These are phyloP conservation scores for Euphorbia lathyris DNA, from an alignment of 345 rosid species.

Conservation along the genomic window DNA sequence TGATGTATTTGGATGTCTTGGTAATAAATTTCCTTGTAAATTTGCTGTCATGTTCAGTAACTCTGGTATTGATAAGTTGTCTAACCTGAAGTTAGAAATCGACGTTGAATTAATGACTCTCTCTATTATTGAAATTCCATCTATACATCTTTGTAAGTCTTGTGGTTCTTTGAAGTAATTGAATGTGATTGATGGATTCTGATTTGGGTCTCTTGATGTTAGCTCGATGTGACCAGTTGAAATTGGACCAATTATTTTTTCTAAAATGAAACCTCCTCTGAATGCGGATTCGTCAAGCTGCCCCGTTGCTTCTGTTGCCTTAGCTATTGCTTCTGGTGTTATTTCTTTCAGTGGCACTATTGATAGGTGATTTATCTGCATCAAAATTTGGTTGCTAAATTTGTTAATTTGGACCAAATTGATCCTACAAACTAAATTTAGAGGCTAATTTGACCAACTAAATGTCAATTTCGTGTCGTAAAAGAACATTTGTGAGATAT, in stretches of 20 bases:
- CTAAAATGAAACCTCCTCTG: conserved; percentile 28
- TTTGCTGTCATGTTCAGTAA: conserved; percentile 27
- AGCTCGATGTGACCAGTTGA: conserved; percentile 28
- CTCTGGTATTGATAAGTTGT: not conserved
- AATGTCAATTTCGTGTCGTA: too few species aligned
- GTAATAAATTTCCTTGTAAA: conserved; percentile 22
- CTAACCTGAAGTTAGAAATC: conserved; percentile 19
- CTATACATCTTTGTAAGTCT: conserved; percentile 23
- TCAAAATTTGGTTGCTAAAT: too few species aligned
- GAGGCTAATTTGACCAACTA: too few species aligned
- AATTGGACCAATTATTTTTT: conserved; percentile 25
- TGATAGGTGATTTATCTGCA: conserved; percentile 37
- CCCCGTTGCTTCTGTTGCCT: conserved; percentile 24
- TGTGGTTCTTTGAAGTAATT: conserved; percentile 25
- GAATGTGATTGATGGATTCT: conserved; percentile 30
- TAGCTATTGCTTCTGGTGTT: conserved; percentile 35
- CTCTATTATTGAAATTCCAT: conserved; percentile 21
- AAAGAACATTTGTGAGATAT: too few species aligned
- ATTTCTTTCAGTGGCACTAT: conserved; percentile 39
- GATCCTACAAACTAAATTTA: too few species aligned
- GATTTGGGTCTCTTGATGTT: conserved; percentile 12
- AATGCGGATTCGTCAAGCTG: conserved; percentile 21
- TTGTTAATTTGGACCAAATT: too few species aligned
- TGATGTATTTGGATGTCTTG: conserved; percentile 17
- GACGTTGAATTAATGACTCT: conserved; percentile 19